A percentile compares a stretch with the other conserved stretches of the same genome.
phyloP scores from a whole-genome alignment of 768 basidiomycete genomes.

The Gautieria morchelliformis region DNA sequence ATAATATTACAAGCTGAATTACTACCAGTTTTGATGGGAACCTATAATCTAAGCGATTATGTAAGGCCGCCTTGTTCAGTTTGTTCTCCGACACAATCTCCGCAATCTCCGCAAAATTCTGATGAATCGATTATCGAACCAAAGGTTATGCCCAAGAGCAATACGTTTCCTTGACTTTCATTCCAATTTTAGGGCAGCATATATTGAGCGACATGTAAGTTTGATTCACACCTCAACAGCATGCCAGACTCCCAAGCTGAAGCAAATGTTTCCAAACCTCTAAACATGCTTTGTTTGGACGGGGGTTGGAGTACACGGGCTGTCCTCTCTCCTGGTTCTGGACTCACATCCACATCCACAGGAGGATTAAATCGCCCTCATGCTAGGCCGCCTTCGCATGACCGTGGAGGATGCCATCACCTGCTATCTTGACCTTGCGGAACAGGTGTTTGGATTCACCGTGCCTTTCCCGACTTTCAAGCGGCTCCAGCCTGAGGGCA shows the following conservation, averaged over 20 bases:
- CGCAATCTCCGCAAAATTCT: too few relatives aligned
- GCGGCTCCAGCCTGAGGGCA: not conserved
- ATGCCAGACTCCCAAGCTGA: too few relatives aligned
- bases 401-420: not conserved
- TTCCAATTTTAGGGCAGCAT: too few relatives aligned
- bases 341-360: not conserved
- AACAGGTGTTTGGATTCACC: not conserved
- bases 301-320: not conserved
- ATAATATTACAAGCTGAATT: not conserved
- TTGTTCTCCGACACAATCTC: too few relatives aligned
- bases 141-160: too few relatives aligned
- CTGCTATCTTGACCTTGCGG: not conserved
- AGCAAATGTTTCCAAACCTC: not conserved
- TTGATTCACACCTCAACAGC: too few relatives aligned
- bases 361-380: not conserved
- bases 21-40: too few relatives aligned
- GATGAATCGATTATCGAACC: too few relatives aligned
- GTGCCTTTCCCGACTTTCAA: not conserved
- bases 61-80: too few relatives aligned
- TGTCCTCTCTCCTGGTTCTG: not conserved
- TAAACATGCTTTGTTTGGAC: not conserved
- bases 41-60: too few relatives aligned
- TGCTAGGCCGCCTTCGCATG: not conserved
- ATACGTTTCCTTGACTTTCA: too few relatives aligned
- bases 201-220: too few relatives aligned